A percentile compares a stretch with the other conserved stretches of the same genome.
These are phyloP conservation scores for Lantana camara DNA, from an alignment of 257 asterid species.

Conservation along the genomic window DNA sequence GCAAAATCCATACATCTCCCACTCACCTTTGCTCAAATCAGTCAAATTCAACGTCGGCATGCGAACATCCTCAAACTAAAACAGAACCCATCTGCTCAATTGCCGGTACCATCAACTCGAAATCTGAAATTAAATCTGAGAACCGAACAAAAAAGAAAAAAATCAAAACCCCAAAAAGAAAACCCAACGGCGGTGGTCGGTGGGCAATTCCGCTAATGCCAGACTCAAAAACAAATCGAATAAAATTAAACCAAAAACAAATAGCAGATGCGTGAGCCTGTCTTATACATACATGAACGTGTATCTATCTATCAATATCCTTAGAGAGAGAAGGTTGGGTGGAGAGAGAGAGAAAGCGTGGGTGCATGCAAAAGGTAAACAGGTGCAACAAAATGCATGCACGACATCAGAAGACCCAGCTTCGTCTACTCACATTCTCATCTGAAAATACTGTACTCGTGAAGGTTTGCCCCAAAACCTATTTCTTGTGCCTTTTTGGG, in stretches of 20 bases:
- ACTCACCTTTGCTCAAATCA: constrained; percentile 33
- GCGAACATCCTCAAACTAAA: constrained; percentile 22
- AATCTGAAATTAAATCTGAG: constrained; percentile 28
- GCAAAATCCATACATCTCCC: not conserved
- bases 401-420: constrained; percentile 53
- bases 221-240: not conserved
- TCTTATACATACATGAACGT: constrained; percentile 12
- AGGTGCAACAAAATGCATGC: constrained; percentile 74
- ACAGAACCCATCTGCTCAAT: constrained; percentile 21
- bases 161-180: too few species aligned
- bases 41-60: constrained; percentile 47
- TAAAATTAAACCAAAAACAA: not conserved
- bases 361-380: constrained; percentile 51
- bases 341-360: constrained; percentile 42
- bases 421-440: not conserved
- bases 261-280: not conserved
- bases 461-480: too few species aligned
- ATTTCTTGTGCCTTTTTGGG: not conserved
- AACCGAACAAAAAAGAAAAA: not conserved
- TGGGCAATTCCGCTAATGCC: not conserved
- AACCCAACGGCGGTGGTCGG: constrained; percentile 25
- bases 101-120: not conserved
- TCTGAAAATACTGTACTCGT: too few species aligned
- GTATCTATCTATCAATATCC: constrained; percentile 19
- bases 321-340: constrained; percentile 29